phyloP scores from a whole-genome alignment of 768 basidiomycete genomes.

The Pleurotus pulmonarius region DNA sequence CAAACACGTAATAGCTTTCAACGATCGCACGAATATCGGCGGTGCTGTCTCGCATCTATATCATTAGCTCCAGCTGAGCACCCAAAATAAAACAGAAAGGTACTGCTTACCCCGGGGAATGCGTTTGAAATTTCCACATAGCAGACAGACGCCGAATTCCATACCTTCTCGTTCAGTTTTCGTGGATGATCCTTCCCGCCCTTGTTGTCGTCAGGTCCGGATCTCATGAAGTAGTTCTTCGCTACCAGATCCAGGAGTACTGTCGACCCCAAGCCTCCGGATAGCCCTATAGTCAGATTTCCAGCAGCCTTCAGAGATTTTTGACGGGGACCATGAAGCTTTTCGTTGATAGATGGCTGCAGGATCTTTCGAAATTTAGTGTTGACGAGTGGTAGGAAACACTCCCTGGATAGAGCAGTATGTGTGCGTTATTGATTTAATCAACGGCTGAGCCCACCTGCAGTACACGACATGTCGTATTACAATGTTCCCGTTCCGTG shows the following conservation, averaged over 20 bases:
- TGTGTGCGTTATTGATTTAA: too few relatives aligned
- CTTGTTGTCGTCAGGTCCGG: constrained; percentile 26
- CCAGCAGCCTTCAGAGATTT: constrained; percentile 64
- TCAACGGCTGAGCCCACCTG: constrained; percentile 46
- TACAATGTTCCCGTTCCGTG: constrained; percentile 58
- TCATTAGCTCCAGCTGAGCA: constrained; percentile 12
- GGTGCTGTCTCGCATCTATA: constrained; percentile 52
- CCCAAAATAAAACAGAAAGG: not conserved
- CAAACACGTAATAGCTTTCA: constrained; percentile 43
- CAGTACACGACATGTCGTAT: constrained; percentile 82
- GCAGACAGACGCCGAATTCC: constrained; percentile 60
- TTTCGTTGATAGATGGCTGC: constrained; percentile 59
- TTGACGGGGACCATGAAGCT: constrained; percentile 51
- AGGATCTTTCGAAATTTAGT: constrained; percentile 63
- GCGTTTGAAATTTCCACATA: constrained; percentile 69
- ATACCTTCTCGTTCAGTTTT: constrained; percentile 42
- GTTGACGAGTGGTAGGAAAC: constrained; percentile 61
- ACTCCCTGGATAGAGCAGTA: constrained; percentile 37
- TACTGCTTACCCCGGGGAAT: constrained; percentile 51
- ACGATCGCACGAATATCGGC: constrained; percentile 47
- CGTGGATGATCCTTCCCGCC: constrained; percentile 69
- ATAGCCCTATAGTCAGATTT: constrained; percentile 65
- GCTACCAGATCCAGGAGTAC: constrained; percentile 68
- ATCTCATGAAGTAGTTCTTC: constrained; percentile 47
- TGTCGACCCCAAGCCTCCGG: constrained; percentile 78